Percentiles rank a stretch among this genome's conserved stretches.
phyloP scores from a whole-genome alignment of 768 basidiomycete species.

The Lactifluus volemus region DNA sequence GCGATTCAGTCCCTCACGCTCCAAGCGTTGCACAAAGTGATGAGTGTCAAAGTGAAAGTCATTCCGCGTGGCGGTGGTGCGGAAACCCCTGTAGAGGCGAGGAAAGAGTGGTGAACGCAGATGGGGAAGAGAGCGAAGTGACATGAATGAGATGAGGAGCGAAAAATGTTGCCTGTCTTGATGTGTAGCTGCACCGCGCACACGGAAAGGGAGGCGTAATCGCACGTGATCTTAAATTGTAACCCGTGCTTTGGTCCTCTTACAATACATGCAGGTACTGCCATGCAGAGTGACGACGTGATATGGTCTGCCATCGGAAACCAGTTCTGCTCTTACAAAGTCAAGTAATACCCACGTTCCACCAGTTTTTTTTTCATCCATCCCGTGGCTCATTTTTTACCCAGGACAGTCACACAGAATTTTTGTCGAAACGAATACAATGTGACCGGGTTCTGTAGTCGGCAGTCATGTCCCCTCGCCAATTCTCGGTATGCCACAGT shows the following conservation, averaged over 20 bases:
- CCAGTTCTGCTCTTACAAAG: conserved; percentile 99
- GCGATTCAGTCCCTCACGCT: conserved; percentile 80
- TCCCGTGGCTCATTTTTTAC: conserved; percentile 10
- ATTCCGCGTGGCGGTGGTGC: conserved; percentile 11
- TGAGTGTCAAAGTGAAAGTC: conserved; percentile 93
- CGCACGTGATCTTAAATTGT: conserved; percentile 3
- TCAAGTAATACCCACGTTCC: conserved; percentile 60
- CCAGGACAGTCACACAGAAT: conserved; percentile 88
- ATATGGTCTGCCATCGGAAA: conserved; percentile 95
- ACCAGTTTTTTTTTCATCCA: not conserved
- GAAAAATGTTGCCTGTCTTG: not conserved
- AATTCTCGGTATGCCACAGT: conserved; percentile 99
- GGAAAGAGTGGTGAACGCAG: not conserved
- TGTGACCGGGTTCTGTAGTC: conserved; percentile 89
- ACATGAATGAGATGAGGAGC: not conserved
- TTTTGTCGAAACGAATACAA: conserved; percentile 99
- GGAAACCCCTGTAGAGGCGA: conserved; percentile 1
- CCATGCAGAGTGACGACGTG: conserved; percentile 93
- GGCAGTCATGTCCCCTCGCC: conserved; percentile 95
- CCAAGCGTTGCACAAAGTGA: conserved; percentile 85
- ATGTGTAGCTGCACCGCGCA: not conserved
- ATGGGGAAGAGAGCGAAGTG: conserved; percentile 1
- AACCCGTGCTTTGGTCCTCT: no score
- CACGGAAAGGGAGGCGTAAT: no score
- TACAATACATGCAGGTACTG: not conserved